phyloP scores from a whole-genome alignment of 2,329 filamentous ascomycete species.

The Nectriaceae sp. region DNA sequence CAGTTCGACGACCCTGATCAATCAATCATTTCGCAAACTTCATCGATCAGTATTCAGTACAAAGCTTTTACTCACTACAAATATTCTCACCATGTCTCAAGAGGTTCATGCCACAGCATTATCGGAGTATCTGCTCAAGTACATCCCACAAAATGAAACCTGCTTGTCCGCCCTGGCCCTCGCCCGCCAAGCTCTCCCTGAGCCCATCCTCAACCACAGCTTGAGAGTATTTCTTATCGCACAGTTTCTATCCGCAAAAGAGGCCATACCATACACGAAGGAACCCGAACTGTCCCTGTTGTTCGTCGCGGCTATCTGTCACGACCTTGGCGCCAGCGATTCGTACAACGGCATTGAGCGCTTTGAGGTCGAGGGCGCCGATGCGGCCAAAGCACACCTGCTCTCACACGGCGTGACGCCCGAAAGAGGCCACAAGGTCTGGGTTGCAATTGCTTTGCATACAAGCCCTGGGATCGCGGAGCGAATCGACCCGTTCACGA shows the following conservation, averaged over 20 bases:
- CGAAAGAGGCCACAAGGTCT: constrained; percentile 30
- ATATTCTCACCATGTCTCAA: too few species aligned
- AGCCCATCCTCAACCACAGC: constrained; percentile 33
- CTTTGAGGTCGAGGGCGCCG: constrained; percentile 37
- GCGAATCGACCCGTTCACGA: constrained; percentile 34
- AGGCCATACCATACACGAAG: constrained; percentile 12
- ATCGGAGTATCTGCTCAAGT: too few species aligned
- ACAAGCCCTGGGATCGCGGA: constrained; percentile 39
- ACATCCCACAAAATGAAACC: constrained; percentile 16
- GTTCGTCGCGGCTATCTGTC: constrained; percentile 38
- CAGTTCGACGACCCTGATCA: too few species aligned
- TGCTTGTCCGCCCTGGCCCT: constrained; percentile 19
- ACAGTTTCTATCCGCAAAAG: constrained; percentile 21
- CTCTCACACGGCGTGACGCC: constrained; percentile 25
- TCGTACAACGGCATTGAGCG: constrained; percentile 33
- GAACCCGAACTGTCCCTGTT: constrained; percentile 22
- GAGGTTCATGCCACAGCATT: too few species aligned
- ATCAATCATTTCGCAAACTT: too few species aligned
- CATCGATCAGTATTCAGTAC: too few species aligned
- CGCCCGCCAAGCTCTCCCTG: constrained; percentile 18
- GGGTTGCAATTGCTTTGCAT: constrained; percentile 39
- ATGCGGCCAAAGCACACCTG: constrained; percentile 32
- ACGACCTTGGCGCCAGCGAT: constrained; percentile 37
- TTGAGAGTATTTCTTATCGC: constrained; percentile 31
- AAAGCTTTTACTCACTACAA: too few species aligned